phyloP scores from a whole-genome alignment of 2,329 filamentous ascomycete species.

The Fusarium sp. region DNA sequence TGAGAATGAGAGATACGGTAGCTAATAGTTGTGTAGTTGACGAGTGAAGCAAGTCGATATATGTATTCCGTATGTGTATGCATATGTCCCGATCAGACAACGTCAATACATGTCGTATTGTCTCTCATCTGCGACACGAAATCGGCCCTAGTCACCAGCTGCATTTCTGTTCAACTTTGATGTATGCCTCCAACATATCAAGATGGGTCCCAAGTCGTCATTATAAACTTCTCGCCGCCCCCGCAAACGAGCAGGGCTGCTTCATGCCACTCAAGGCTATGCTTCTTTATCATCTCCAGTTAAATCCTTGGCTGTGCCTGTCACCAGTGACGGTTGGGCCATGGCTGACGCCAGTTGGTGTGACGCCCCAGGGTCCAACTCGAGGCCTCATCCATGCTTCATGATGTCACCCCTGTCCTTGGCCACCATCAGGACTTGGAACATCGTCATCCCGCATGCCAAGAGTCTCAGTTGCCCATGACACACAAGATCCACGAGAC shows the following conservation, averaged over 20 bases:
- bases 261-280: background rate
- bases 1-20: background rate
- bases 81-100: background rate
- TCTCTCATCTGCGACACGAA: background rate
- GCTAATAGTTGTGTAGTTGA: background rate
- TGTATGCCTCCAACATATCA: background rate
- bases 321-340: background rate
- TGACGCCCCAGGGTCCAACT: conserved; percentile 23
- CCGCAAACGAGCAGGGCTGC: background rate
- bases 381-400: conserved; percentile 9
- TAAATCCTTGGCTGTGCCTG: background rate
- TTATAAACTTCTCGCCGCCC: conserved; percentile 20
- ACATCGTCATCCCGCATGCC: conserved; percentile 27
- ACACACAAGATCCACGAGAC: background rate
- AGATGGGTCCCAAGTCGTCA: background rate
- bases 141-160: background rate
- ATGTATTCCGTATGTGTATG: background rate
- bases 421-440: conserved; percentile 2
- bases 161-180: background rate
- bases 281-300: background rate
- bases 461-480: background rate
- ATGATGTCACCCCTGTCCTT: conserved; percentile 44
- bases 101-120: background rate
- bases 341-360: conserved; percentile 22
- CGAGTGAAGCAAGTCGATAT: background rate